phyloP scores from a whole-genome alignment of 2,329 filamentous ascomycete genomes.

The Claviceps digitariae region DNA sequence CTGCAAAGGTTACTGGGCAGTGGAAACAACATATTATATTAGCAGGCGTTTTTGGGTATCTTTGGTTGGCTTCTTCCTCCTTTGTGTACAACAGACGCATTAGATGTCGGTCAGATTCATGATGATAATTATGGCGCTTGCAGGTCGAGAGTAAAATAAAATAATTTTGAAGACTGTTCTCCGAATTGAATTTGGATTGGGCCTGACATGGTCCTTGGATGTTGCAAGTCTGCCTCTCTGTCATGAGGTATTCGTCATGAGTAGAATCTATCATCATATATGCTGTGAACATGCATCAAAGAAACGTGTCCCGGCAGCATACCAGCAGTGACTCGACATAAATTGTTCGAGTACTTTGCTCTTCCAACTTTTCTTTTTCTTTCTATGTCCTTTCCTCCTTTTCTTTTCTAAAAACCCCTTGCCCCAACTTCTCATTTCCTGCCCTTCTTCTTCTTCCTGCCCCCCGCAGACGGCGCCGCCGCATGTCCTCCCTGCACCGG shows the following conservation, averaged over 20 bases:
- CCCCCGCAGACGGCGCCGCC: constrained; percentile 20
- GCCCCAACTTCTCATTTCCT: constrained; percentile 36
- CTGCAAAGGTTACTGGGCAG: background rate
- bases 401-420: background rate
- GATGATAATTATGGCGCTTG: constrained; percentile 3
- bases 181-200: background rate
- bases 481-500: constrained; percentile 13
- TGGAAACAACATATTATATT: constrained; percentile 3
- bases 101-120: constrained; percentile 8
- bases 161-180: background rate
- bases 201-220: background rate
- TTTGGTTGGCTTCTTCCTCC: background rate
- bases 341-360: background rate
- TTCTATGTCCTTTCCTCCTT: too few species aligned
- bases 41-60: constrained; percentile 9
- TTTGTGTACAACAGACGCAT: constrained; percentile 1
- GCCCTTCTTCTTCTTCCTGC: constrained; percentile 59
- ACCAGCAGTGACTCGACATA: background rate
- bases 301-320: background rate
- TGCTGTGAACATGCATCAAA: background rate
- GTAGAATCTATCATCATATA: background rate
- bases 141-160: background rate
- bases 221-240: background rate
- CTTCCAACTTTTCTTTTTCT: too few species aligned
- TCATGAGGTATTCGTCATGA: background rate